Evolutionary conservation across 805 yeast species (phyloP).

Genomic region (Lachancea cidri): DNA sequence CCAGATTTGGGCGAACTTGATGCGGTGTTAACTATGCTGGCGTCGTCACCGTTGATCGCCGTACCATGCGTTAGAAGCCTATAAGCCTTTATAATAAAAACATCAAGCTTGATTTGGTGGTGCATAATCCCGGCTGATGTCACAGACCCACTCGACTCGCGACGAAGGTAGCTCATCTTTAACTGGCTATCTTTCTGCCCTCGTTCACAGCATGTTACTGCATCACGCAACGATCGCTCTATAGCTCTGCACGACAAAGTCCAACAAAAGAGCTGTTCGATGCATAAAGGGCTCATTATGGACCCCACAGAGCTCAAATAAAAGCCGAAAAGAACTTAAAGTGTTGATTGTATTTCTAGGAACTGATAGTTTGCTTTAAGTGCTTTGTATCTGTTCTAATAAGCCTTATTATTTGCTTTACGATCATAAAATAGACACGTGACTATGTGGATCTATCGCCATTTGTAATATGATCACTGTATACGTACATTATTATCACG

Average conservation of each 20-base stretch:
- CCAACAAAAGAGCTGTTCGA: background rate
- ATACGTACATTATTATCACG: background rate
- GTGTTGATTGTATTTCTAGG: too few relatives aligned
- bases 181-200: background rate
- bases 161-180: slow-evolving; percentile 9
- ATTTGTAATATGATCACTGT: background rate
- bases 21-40: slow-evolving; percentile 7
- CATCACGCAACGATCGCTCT: background rate
- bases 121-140: slow-evolving; percentile 14
- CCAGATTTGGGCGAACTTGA: slow-evolving; percentile 6
- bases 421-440: too few relatives aligned
- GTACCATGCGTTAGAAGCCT: slow-evolving; percentile 19
- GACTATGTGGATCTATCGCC: background rate
- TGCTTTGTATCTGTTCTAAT: too few relatives aligned
- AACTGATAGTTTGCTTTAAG: too few relatives aligned
- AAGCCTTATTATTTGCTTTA: too few relatives aligned
- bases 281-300: background rate
- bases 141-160: slow-evolving; percentile 9
- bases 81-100: slow-evolving; percentile 25
- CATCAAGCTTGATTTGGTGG: slow-evolving; percentile 25
- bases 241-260: background rate
- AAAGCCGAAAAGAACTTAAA: too few relatives aligned
- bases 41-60: slow-evolving; percentile 16
- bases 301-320: background rate
- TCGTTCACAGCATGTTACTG: background rate